Evolutionary conservation across 108 stramenopile genomes (phyloP).

Genomic region (Fragilariopsis cylindrus): DNA sequence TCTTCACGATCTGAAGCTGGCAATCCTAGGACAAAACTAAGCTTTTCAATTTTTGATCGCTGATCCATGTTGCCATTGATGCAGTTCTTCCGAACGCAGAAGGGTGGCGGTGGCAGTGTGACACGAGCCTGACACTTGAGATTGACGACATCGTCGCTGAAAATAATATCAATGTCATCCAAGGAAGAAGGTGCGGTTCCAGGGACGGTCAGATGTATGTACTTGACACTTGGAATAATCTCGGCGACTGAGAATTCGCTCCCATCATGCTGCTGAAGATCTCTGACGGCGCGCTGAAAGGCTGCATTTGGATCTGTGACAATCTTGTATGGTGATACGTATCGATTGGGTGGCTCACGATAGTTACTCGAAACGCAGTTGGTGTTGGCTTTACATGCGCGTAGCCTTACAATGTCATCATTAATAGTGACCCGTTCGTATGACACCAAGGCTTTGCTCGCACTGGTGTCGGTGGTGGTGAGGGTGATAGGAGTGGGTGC

Average conservation of each 20-base stretch:
- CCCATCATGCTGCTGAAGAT: slow-evolving; percentile 6
- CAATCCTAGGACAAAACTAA: slow-evolving; percentile 25
- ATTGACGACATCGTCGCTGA: slow-evolving; percentile 28
- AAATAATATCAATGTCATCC: slow-evolving; percentile 36
- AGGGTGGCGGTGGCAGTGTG: slow-evolving; percentile 40
- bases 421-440: background rate
- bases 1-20: slow-evolving; percentile 19
- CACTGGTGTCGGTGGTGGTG: background rate
- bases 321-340: slow-evolving; percentile 28
- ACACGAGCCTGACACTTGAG: slow-evolving; percentile 36
- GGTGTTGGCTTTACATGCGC: background rate
- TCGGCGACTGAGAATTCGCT: background rate
- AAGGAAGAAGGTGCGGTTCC: slow-evolving; percentile 28
- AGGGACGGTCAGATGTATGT: slow-evolving; percentile 28
- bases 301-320: slow-evolving; percentile 27
- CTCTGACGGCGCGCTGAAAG: slow-evolving; percentile 27
- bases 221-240: slow-evolving; percentile 15
- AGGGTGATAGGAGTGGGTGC: background rate
- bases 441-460: background rate
- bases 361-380: slow-evolving; percentile 35
- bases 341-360: slow-evolving; percentile 37
- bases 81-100: slow-evolving; percentile 38
- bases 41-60: slow-evolving; percentile 29
- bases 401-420: slow-evolving; percentile 7
- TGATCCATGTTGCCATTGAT: slow-evolving; percentile 49